These are phyloP conservation scores for Triticum turgidum DNA, from an alignment of 176 grass and related monocot species.

Conservation along the genomic window DNA sequence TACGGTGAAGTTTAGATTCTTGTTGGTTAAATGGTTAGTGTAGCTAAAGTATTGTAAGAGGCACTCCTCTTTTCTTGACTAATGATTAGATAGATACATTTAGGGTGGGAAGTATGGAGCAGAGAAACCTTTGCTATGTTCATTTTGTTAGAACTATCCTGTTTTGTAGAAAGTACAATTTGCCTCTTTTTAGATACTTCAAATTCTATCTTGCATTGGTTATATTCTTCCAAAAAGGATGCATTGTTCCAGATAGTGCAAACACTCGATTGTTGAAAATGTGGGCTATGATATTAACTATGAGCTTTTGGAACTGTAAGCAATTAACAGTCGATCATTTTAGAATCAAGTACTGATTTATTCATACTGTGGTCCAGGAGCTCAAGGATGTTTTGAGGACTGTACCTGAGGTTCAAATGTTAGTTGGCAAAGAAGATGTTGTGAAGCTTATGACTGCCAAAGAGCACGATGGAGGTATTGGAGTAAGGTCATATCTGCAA, in stretches of 20 bases:
- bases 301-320: background rate
- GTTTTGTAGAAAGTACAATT: background rate
- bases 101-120: background rate
- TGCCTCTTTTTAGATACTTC: background rate
- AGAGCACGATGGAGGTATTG: slow-evolving; percentile 45
- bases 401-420: slow-evolving; percentile 70
- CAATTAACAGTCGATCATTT: background rate
- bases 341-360: slow-evolving; percentile 5
- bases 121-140: background rate
- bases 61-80: background rate
- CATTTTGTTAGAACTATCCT: background rate
- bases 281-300: background rate
- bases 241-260: background rate
- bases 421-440: slow-evolving; percentile 59
- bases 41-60: background rate
- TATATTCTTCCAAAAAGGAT: background rate
- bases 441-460: slow-evolving; percentile 41
- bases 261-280: background rate
- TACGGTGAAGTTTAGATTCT: background rate
- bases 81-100: background rate
- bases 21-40: background rate
- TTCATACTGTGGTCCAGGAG: slow-evolving; percentile 53
- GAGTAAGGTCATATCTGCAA: slow-evolving; percentile 53
- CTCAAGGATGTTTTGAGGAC: slow-evolving; percentile 71
- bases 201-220: background rate